Percentiles rank a stretch among this genome's conserved stretches.
Conservation (phyloP, 2,329 filamentous ascomycete species). For the Verruconis gallopava region DNA sequence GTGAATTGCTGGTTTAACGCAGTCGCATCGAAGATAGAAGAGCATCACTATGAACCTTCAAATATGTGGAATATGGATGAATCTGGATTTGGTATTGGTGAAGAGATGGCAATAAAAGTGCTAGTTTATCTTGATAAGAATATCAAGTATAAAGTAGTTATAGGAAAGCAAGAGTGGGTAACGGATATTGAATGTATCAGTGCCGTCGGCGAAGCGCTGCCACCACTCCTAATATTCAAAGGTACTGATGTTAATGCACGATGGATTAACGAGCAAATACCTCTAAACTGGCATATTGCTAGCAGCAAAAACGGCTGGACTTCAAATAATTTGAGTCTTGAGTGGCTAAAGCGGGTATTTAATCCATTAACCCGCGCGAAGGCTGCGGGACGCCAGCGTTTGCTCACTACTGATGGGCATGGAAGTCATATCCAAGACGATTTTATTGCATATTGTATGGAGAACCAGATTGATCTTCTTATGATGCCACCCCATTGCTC, state of each 20-base stretch:
- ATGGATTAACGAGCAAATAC: not conserved
- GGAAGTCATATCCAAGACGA: too few species aligned
- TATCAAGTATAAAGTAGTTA: not conserved
- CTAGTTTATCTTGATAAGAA: not conserved
- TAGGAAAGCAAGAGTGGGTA: not conserved
- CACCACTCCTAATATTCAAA: too few species aligned
- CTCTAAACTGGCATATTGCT: not conserved
- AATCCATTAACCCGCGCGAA: too few species aligned
- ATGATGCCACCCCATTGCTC: too few species aligned
- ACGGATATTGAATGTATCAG: not conserved
- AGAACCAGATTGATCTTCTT: not conserved
- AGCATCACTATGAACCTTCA: not conserved
- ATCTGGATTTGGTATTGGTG: too few species aligned
- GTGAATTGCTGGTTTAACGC: not conserved
- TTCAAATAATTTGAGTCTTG: not conserved
- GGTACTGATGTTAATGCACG: not conserved
- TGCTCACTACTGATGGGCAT: too few species aligned
- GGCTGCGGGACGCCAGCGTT: too few species aligned
- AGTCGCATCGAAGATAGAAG: not conserved
- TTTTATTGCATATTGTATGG: too few species aligned
- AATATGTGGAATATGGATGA: too few species aligned
- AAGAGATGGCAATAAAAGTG: not conserved
- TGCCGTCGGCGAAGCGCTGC: not conserved
- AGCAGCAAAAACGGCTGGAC: too few species aligned
- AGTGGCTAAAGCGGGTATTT: not conserved